A percentile compares a stretch with the other conserved stretches of the same genome.
phyloP scores from a whole-genome alignment of 2,329 filamentous ascomycete species.

The Talaromyces marneffei region DNA sequence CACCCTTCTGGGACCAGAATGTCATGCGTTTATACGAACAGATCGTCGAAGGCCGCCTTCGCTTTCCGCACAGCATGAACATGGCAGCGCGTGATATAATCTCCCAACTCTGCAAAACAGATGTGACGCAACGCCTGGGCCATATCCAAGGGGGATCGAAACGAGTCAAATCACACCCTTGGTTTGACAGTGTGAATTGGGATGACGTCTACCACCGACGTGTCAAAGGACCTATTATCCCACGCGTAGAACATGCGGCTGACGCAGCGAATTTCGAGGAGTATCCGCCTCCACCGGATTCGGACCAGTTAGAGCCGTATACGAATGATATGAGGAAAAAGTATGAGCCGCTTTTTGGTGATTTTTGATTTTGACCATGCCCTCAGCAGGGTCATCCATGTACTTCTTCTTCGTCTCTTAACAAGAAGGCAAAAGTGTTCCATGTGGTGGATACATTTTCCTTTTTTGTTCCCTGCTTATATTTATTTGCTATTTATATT shows the following conservation, averaged over 20 bases:
- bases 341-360: slow-evolving; percentile 56
- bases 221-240: slow-evolving; percentile 58
- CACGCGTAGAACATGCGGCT: slow-evolving; percentile 53
- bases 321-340: slow-evolving; percentile 56
- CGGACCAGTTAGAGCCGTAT: slow-evolving; percentile 47
- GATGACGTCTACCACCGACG: slow-evolving; percentile 56
- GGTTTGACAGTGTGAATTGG: slow-evolving; percentile 59
- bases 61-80: slow-evolving; percentile 56
- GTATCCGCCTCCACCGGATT: slow-evolving; percentile 54
- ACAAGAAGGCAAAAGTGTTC: not conserved
- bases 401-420: not conserved
- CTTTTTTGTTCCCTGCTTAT: not conserved
- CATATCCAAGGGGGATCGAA: slow-evolving; percentile 56
- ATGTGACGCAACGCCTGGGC: slow-evolving; percentile 57
- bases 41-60: slow-evolving; percentile 58
- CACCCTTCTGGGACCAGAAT: slow-evolving; percentile 64
- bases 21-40: slow-evolving; percentile 65
- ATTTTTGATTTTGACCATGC: slow-evolving; percentile 46
- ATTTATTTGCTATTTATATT: not conserved
- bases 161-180: slow-evolving; percentile 56
- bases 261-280: slow-evolving; percentile 62
- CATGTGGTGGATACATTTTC: not conserved
- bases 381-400: not conserved
- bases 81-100: slow-evolving; percentile 57
- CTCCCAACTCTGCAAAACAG: slow-evolving; percentile 56